Conservation (phyloP, 352 stramenopile genomes). For the Pythium brachiatum region DNA sequence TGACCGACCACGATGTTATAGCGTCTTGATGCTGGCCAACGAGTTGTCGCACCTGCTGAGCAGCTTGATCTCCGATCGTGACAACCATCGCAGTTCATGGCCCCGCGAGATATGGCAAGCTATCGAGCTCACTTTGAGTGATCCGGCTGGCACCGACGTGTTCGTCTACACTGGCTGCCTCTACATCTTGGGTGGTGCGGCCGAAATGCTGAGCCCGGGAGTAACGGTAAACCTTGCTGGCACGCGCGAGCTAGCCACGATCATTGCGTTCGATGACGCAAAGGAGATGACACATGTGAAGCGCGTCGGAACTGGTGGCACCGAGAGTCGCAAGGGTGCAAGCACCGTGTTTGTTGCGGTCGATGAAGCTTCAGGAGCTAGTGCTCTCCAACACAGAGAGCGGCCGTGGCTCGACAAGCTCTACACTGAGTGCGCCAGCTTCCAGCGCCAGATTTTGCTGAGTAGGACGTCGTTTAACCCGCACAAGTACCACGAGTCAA, state of each 20-base stretch:
- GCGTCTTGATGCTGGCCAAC: slow-evolving; percentile 9
- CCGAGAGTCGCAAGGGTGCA: not conserved
- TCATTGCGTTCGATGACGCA: slow-evolving; percentile 13
- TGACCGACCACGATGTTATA: not conserved
- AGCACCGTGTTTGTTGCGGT: not conserved
- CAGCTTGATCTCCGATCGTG: not conserved
- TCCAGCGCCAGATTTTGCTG: not conserved
- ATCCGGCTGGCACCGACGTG: not conserved
- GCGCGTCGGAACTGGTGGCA: not conserved
- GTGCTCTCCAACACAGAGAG: not conserved
- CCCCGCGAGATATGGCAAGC: not conserved
- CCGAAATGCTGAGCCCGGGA: slow-evolving; percentile 3
- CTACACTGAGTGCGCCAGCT: not conserved
- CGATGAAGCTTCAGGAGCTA: not conserved
- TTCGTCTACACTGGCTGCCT: slow-evolving; percentile 8
- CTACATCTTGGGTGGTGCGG: slow-evolving; percentile 12
- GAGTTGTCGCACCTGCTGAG: slow-evolving; percentile 7
- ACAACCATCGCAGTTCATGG: not conserved
- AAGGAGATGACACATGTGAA: not conserved
- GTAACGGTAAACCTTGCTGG: slow-evolving; percentile 10
- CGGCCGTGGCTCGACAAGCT: not conserved
- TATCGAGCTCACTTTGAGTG: not conserved
- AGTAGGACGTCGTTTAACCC: not conserved
- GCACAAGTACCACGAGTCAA: not conserved
- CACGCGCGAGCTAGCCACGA: slow-evolving; percentile 12